These are phyloP conservation scores for Erythrobasidium hasegawianum DNA, from an alignment of 1,284 basidiomycete species.

Conservation along the genomic window DNA sequence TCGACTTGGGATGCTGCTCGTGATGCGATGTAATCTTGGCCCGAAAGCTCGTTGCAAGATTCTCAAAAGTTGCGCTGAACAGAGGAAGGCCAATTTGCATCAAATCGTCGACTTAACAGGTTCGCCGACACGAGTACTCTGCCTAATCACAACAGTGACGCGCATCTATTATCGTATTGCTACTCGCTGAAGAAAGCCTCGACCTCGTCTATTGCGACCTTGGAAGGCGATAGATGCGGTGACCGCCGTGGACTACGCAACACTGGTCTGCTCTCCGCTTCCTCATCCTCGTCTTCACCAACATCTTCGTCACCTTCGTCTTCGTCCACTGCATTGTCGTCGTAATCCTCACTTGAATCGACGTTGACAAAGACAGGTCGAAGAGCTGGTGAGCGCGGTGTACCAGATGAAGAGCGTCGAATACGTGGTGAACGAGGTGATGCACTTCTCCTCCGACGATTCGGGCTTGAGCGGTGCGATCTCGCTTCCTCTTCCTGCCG, in stretches of 20 bases:
- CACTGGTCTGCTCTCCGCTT: slow-evolving; percentile 25
- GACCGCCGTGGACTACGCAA: slow-evolving; percentile 22
- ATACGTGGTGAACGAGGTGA: slow-evolving; percentile 34
- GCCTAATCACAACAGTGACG: background rate
- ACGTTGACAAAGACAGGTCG: slow-evolving; percentile 30
- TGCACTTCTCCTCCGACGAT: slow-evolving; percentile 22
- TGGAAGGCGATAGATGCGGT: slow-evolving; percentile 18
- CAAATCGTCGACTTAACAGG: too few species aligned
- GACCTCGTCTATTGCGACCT: slow-evolving; percentile 30
- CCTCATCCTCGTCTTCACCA: slow-evolving; percentile 44
- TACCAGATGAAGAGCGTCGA: slow-evolving; percentile 29
- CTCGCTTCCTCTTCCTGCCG: slow-evolving; percentile 20
- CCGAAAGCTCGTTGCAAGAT: too few species aligned
- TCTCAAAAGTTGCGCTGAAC: too few species aligned
- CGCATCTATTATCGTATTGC: background rate
- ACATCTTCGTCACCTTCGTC: slow-evolving; percentile 44
- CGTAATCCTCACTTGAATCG: slow-evolving; percentile 33
- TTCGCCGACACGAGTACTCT: too few species aligned
- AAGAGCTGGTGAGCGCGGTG: slow-evolving; percentile 35
- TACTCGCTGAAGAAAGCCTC: slow-evolving; percentile 20
- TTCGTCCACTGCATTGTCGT: slow-evolving; percentile 44
- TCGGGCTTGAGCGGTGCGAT: slow-evolving; percentile 21
- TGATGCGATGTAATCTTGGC: too few species aligned
- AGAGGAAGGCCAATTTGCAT: too few species aligned
- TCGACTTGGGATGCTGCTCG: too few species aligned